Evolutionary conservation across 768 basidiomycete species (phyloP), one percentile per base, ranked within the genome.

Genomic region (Mycena albidolilacea): DNA sequence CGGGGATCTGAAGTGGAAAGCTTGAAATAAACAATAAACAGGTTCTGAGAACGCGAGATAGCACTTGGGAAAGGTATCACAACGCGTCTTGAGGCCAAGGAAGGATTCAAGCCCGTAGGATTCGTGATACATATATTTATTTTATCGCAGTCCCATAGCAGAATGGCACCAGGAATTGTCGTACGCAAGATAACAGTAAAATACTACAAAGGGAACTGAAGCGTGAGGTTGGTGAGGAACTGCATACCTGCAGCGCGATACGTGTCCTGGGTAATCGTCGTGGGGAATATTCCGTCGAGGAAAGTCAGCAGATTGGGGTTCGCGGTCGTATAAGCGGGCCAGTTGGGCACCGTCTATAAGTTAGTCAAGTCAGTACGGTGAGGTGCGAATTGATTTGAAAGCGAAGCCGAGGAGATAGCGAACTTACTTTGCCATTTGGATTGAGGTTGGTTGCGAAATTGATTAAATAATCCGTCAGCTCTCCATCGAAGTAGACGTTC

Each of bases 321-420:
- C 0, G 62, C 70, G 0, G 78, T 72, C 9, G 80, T 81, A 55
- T 88, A 89, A 58, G 81, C 80, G 0, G 88, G 88, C 89, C 88
- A 90, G 35, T 77, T 75, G n/a, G 84, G 61, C 30, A 81, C 82
- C 2, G 77, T 78, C 8, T 30, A 30, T 30, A 30, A 30, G 30
- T 30, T 2, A 30, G 30, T 30, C 30, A 30, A 30, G 30, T 30
- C 30, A 30, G 30, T 30, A 30, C 30, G 30, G 30, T 30, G 30
- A 30, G 30, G 30, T 30, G 30, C 30, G 30, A 30, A 30, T 30
- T 30, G 30, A 30, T 30, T 3, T 30, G 30, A 30, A 30, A 30
- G 3, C 3, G 3, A 30, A 30, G 30, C 4, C 30, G 30, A 30
- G 30, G 30, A 30, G 30, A 30, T 30, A 30, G 30, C 3, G 4